Evolutionary conservation across 2,329 filamentous ascomycete genomes (phyloP), one percentile per base, ranked within the genome.

Genomic region (Bertia moriformis): DNA sequence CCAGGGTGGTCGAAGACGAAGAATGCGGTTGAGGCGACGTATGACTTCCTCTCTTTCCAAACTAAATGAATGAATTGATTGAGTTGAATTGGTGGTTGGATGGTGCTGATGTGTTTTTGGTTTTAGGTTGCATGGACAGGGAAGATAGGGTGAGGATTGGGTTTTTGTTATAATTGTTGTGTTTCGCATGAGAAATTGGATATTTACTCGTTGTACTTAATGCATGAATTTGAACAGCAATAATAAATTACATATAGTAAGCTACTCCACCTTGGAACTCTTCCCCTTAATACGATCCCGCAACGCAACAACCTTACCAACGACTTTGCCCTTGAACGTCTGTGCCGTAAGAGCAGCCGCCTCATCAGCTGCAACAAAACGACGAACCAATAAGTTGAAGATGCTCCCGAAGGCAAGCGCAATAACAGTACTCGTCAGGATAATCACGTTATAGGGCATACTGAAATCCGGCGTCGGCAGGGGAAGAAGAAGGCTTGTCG

Each of bases 361-460:
- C 53, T 98, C 89, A 46, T 96, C 83, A 0, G 78, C 74, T 0
- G 78, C 83, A 7, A 98, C 87, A 53, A 98, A 89, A 38, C 89
- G 69, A 41, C 91, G 70, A 2, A 95, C 83, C 1, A 98, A 60
- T 18, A 98, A 70, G 52, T 98, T 98, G 60, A 95, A 96, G 43
- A 98, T 73, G 42, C 87, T 91, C 4, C 91, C 91, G 62, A 98
- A 98, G 0, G 87, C 88, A 19, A 98, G 66, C 0, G 91, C 91
- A 58, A 98, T 94, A 2, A 93, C 87, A 0, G 91, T 98, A 44
- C 87, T 94, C 0, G 91, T 96, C 42, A 98, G 74, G 38, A 98
- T 98, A 53, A 98, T 98, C 44, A 96, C 91, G 48, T 98, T 98
- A 58, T 98, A 98, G 1, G 91, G 91, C 91, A 98, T 98, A 56